Evolutionary conservation across 805 yeast species (phyloP).

Genomic region (Kazachstania taianensis): DNA sequence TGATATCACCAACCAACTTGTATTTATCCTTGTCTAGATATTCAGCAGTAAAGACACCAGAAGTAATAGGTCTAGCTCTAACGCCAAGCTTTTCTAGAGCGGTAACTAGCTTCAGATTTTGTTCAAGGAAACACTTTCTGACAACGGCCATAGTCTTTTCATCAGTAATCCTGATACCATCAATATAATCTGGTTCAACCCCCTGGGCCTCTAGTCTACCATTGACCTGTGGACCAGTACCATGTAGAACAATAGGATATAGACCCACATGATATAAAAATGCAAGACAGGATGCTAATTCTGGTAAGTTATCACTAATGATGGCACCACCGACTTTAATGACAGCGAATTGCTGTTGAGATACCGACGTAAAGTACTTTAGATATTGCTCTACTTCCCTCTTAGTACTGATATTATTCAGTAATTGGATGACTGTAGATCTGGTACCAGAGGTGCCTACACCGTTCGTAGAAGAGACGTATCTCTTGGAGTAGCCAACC

Average conservation of each 20-base stretch:
- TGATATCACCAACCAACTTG: constrained; percentile 84
- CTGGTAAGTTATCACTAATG: constrained; percentile 87
- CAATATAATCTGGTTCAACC: constrained; percentile 89
- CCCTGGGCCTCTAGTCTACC: constrained; percentile 88
- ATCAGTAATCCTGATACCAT: constrained; percentile 94
- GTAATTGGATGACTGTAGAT: constrained; percentile 88
- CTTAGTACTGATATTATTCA: constrained; percentile 94
- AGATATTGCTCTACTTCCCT: constrained; percentile 97
- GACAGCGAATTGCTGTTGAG: constrained; percentile 95
- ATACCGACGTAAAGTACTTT: constrained; percentile 91
- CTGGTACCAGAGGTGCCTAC: constrained; percentile 43
- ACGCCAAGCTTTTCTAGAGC: constrained; percentile 96
- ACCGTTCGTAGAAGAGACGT: constrained; percentile 14
- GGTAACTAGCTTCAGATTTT: constrained; percentile 86
- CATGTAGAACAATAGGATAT: constrained; percentile 93
- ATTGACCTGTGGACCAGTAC: constrained; percentile 98
- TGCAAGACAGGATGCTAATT: constrained; percentile 90
- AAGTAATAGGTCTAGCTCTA: constrained; percentile 95
- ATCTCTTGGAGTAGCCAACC: constrained; percentile 24
- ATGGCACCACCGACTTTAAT: constrained; percentile 99
- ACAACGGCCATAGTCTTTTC: constrained; percentile 93
- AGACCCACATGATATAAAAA: constrained; percentile 95
- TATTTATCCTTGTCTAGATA: constrained; percentile 86
- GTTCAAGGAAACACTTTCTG: constrained; percentile 89
- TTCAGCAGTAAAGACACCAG: constrained; percentile 92